phyloP scores from a whole-genome alignment of 305 asterid genomes.

The Rubia tinctorum region DNA sequence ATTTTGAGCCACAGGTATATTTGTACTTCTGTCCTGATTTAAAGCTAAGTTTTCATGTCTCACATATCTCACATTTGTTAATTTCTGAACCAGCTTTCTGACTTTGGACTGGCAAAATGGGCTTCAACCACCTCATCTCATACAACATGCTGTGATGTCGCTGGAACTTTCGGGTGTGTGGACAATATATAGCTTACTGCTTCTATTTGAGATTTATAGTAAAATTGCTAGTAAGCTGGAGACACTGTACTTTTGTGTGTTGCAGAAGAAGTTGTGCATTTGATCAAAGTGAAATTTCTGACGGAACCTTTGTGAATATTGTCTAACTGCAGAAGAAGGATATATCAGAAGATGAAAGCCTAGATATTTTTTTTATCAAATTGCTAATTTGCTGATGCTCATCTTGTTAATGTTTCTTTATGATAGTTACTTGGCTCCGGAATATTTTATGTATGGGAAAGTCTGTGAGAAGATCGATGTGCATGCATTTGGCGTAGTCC shows the following conservation, averaged over 20 bases:
- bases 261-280: not conserved
- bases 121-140: slow-evolving; percentile 70
- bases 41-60: not conserved
- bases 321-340: not conserved
- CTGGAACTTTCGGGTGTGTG: slow-evolving; percentile 79
- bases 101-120: slow-evolving; percentile 98
- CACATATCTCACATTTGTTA: not conserved
- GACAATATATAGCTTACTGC: slow-evolving; percentile 1
- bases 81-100: slow-evolving; percentile 63
- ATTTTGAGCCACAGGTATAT: slow-evolving; percentile 96
- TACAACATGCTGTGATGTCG: slow-evolving; percentile 76
- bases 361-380: not conserved
- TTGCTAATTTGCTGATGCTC: slow-evolving; percentile 5
- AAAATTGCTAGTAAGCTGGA: not conserved
- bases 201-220: slow-evolving; percentile 4
- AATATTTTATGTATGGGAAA: too few relatives aligned
- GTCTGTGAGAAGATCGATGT: too few relatives aligned
- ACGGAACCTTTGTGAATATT: not conserved
- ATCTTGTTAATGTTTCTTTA: slow-evolving; percentile 3
- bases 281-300: not conserved
- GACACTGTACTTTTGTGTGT: not conserved
- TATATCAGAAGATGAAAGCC: not conserved
- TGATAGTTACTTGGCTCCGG: too few relatives aligned
- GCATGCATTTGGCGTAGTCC: too few relatives aligned
- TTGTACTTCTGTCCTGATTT: slow-evolving; percentile 5